phyloP scores from a whole-genome alignment of 805 yeast species.

The Saccharomycopsis oosterbeekiorum region DNA sequence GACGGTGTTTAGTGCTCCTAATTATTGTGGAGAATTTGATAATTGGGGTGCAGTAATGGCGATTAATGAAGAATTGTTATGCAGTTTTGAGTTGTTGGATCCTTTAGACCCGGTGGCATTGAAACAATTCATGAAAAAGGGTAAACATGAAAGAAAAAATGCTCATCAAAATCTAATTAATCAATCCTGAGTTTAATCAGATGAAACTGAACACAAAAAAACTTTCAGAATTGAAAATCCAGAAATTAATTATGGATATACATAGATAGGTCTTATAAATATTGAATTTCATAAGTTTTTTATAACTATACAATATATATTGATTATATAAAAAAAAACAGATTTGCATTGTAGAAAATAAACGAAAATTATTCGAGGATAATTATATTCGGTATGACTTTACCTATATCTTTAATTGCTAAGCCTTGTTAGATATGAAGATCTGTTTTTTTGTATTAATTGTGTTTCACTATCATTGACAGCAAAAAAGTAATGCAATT shows the following conservation, averaged over 20 bases:
- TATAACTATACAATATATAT: too few relatives aligned
- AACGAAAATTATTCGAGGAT: too few relatives aligned
- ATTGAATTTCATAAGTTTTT: too few relatives aligned
- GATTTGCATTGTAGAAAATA: too few relatives aligned
- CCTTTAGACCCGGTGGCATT: slow-evolving; percentile 44
- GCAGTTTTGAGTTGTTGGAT: slow-evolving; percentile 62
- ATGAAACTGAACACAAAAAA: neutral
- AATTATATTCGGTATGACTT: too few relatives aligned
- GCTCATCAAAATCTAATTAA: neutral
- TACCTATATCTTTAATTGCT: too few relatives aligned
- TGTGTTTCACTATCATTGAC: too few relatives aligned
- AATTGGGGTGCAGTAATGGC: slow-evolving; percentile 77
- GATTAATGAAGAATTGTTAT: slow-evolving; percentile 55
- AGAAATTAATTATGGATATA: neutral
- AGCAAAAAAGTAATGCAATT: too few relatives aligned
- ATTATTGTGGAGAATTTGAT: slow-evolving; percentile 73
- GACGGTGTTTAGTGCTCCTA: slow-evolving; percentile 75
- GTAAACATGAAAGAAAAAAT: slow-evolving; percentile 15
- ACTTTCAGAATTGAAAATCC: neutral
- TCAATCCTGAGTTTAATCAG: neutral
- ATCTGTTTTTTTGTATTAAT: too few relatives aligned
- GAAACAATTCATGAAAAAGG: slow-evolving; percentile 41
- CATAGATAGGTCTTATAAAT: too few relatives aligned
- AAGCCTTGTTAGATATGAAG: too few relatives aligned
- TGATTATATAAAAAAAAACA: too few relatives aligned